Conservation (phyloP, 768 basidiomycete species). For the Sarcodon aspratus region DNA sequence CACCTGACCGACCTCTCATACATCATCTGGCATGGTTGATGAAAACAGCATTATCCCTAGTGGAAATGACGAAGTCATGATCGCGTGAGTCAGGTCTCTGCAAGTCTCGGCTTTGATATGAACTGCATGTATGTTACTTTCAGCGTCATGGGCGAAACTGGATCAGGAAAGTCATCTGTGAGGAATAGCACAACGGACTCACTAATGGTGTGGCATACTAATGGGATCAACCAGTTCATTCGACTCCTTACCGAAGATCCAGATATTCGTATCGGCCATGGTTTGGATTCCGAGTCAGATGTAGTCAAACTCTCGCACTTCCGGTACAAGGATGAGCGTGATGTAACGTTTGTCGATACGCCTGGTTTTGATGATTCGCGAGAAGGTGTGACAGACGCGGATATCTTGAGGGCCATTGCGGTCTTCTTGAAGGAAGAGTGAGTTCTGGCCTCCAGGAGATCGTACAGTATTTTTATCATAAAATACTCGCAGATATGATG, state of each 20-base stretch:
- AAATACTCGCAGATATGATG: conserved; percentile 2
- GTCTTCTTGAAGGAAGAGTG: conserved; percentile 4
- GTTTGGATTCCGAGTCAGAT: conserved; percentile 39
- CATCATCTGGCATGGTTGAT: too few species aligned
- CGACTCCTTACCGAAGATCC: conserved; percentile 39
- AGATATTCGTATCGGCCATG: conserved; percentile 29
- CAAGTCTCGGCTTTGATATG: too few species aligned
- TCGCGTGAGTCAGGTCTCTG: too few species aligned
- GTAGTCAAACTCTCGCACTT: conserved; percentile 51
- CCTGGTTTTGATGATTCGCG: conserved; percentile 51
- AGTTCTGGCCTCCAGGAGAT: too few species aligned
- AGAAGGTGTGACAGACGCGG: conserved; percentile 5
- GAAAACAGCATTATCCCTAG: too few species aligned
- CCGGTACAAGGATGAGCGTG: conserved; percentile 25
- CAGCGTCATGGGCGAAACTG: conserved; percentile 10
- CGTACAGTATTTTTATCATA: background rate
- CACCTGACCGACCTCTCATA: too few species aligned
- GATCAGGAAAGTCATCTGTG: conserved; percentile 9
- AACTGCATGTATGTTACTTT: too few species aligned
- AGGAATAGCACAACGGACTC: too few species aligned
- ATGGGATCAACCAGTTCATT: conserved; percentile 38
- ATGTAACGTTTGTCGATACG: conserved; percentile 43
- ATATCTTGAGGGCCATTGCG: conserved; percentile 8
- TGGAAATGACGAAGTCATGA: too few species aligned
- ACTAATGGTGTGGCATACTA: too few species aligned